phyloP scores from a whole-genome alignment of 2,329 filamentous ascomycete genomes.

The Fusarium sp. region DNA sequence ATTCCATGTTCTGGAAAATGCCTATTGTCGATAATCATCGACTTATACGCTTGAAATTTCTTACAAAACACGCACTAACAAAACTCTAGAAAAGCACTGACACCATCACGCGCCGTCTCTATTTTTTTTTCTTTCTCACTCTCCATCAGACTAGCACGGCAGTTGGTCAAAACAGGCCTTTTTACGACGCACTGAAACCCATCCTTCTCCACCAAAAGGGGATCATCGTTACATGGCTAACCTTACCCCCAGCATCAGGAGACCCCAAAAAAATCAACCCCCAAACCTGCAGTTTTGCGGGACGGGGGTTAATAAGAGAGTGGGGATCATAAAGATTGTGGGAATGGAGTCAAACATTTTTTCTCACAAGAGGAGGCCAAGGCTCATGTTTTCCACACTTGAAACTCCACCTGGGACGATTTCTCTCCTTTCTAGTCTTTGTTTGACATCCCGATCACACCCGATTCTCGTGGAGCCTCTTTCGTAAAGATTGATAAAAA shows the following conservation, averaged over 20 bases:
- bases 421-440: background rate
- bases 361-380: background rate
- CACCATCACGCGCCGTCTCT: background rate
- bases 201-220: slow-evolving; percentile 1
- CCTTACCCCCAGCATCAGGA: background rate
- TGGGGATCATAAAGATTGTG: background rate
- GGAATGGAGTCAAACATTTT: background rate
- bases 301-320: background rate
- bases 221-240: background rate
- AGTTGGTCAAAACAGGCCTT: background rate
- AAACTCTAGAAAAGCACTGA: background rate
- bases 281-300: background rate
- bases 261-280: background rate
- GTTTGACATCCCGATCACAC: background rate
- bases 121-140: background rate
- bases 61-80: background rate
- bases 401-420: slow-evolving; percentile 3
- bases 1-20: background rate
- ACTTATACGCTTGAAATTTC: background rate
- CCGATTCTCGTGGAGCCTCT: background rate
- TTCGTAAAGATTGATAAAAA: slow-evolving; percentile 1
- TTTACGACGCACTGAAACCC: background rate
- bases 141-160: background rate
- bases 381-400: background rate
- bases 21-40: background rate